Conservation (phyloP, 225 moss, liverwort and hornwort species). For the Marchantia polymorpha region DNA sequence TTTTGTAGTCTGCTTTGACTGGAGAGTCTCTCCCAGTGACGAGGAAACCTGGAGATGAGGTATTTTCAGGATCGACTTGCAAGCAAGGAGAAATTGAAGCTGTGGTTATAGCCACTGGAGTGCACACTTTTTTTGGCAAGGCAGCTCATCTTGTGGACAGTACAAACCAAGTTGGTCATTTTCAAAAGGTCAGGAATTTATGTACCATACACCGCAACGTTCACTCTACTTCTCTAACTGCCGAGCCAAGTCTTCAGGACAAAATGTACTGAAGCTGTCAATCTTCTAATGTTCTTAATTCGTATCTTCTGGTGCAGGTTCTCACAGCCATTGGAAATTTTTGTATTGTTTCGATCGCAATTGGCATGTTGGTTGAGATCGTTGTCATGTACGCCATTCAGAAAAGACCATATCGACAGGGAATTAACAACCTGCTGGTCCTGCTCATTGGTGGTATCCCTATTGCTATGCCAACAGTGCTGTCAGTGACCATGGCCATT, state of each 20-base stretch:
- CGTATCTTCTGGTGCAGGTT: slow-evolving; percentile 20
- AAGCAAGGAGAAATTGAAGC: slow-evolving; percentile 42
- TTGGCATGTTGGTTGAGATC: slow-evolving; percentile 30
- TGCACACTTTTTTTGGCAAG: slow-evolving; percentile 42
- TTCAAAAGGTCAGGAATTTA: slow-evolving; percentile 29
- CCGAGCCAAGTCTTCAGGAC: neutral
- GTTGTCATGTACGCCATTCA: slow-evolving; percentile 44
- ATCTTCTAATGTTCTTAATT: neutral
- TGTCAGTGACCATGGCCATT: slow-evolving; percentile 43
- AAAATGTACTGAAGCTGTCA: neutral
- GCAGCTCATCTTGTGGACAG: slow-evolving; percentile 40
- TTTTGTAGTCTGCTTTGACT: slow-evolving; percentile 36
- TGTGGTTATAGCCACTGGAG: slow-evolving; percentile 42
- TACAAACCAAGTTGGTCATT: slow-evolving; percentile 41
- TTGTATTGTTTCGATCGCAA: slow-evolving; percentile 30
- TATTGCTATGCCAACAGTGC: slow-evolving; percentile 45
- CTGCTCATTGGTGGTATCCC: slow-evolving; percentile 46
- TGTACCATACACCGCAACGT: no score
- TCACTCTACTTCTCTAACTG: neutral
- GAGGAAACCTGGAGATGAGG: slow-evolving; percentile 36
- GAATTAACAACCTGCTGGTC: slow-evolving; percentile 37
- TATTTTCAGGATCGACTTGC: slow-evolving; percentile 44
- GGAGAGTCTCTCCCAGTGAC: slow-evolving; percentile 39
- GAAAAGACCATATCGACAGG: slow-evolving; percentile 25
- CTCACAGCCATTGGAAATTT: slow-evolving; percentile 44